Percentiles rank a stretch among this genome's conserved stretches.
phyloP scores from a whole-genome alignment of 1,139 yeast species.

The Neolecta irregularis region DNA sequence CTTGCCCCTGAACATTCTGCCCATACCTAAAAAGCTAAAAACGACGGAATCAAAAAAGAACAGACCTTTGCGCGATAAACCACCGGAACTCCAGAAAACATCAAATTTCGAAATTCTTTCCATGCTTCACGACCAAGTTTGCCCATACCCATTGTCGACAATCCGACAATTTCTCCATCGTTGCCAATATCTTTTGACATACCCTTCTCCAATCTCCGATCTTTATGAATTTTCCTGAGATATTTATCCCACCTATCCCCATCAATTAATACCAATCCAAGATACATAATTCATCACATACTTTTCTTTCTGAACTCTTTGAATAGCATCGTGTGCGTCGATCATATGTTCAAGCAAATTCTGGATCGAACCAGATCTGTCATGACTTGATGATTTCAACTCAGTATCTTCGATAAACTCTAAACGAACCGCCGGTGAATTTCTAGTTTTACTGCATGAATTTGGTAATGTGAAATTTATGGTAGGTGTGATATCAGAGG shows the following conservation, averaged over 20 bases:
- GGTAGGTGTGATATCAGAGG: too few species aligned
- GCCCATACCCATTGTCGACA: conserved; percentile 15
- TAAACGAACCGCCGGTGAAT: too few species aligned
- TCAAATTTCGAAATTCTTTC: conserved; percentile 28
- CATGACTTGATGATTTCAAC: too few species aligned
- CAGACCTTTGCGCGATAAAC: conserved; percentile 32
- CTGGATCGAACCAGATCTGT: too few species aligned
- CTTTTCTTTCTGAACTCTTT: conserved; percentile 21
- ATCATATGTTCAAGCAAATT: conserved; percentile 6
- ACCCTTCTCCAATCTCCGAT: conserved; percentile 13
- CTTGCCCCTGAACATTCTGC: conserved; percentile 40
- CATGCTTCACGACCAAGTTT: conserved; percentile 19
- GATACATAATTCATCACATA: too few species aligned
- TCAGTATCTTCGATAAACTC: too few species aligned
- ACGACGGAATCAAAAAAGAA: not conserved
- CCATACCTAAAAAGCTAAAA: conserved; percentile 25
- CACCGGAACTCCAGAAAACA: conserved; percentile 35
- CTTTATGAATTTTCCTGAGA: conserved; percentile 19
- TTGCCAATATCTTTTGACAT: conserved; percentile 14
- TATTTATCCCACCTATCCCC: conserved; percentile 24
- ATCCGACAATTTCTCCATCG: conserved; percentile 29
- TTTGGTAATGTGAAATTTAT: too few species aligned
- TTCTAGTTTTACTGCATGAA: too few species aligned
- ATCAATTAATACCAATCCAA: too few species aligned
- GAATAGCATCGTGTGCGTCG: conserved; percentile 19